Base-by-base conservation (phyloP, 495 filamentous ascomycete genomes). In the Aspergillus nidulans region DNA sequence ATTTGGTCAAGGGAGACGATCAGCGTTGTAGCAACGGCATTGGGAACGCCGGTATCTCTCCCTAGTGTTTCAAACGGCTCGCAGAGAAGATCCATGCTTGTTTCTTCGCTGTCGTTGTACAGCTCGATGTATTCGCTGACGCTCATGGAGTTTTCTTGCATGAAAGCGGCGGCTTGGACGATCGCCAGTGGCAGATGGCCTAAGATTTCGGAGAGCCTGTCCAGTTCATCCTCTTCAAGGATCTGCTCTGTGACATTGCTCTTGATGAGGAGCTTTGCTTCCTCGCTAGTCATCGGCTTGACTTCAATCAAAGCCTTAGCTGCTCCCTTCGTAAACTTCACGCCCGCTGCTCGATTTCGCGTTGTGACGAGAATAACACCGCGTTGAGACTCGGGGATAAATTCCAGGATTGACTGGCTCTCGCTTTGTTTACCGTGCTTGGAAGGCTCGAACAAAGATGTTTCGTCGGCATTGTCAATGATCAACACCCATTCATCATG, bases 381-480 rank as follows among this genome's bases (percentile, higher is more conserved):
- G n/a, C 59, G 47, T 28, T 34, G 12, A 28, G 52, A 30, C 6
- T 50, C 28, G 6, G 67, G 69, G 10, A 71, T 38, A 48, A 64
- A 63, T 4, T 68, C 36, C 4, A 65, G 52, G 18, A 67, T 57
- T 6, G 60, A 52, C 7, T 18, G 24, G 18, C 19, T 46, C 26
- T 50, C 42, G 38, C 45, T n/a, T 13, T 47, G 15, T 34, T 49
- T 26, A 3, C 30, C 25, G 42, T 42, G 45, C 38, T 19, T 12
- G 34, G 16, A 34, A 21, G 13, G 20, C 23, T 34, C 23, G 36
- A 58, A 58, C 13, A 73, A 24, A 21, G 71, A 63, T 6, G 59
- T 49, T 58, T 81, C 72, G 59, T 82, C 77, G 8, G 74, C 77
- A 52, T 79, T 81, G 58, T 83, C 78, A 23, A 82, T 64, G n/a